Evolutionary conservation across 768 basidiomycete genomes (phyloP), one percentile per base, ranked within the genome.

Genomic region (Hebeloma cylindrosporum): DNA sequence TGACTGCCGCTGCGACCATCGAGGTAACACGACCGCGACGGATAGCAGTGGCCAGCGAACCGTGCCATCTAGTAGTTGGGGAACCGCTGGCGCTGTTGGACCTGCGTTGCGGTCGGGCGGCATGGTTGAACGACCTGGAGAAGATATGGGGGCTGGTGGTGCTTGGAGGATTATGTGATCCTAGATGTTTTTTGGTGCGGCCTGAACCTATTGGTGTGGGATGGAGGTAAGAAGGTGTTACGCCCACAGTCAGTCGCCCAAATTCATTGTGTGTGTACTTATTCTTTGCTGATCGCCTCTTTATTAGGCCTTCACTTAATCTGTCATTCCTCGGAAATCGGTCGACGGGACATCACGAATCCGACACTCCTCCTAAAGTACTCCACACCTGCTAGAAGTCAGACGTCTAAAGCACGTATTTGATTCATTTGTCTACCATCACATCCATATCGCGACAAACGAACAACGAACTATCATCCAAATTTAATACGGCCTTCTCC

Each of bases 1-100:
- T 87, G 16, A 85, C 85, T 4, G 76, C 78, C 13, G 73, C 86
- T 30, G 73, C 76, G 35, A 84, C 82, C 5, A 60, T 83, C 8
- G 72, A 73, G 11, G 78, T 11, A 69, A 72, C 17, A 70, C 74
- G 50, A 82, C 82, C 13, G 72, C 75, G 57, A 73, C 75, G 52
- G 81, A 78, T 42, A 73, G 75, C 35, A 53, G 50, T 34, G 53
- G 51, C 40, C 73, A 67, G 25, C 63, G 64, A 17, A 74, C 71
- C 27, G 67, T 72, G 13, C 62, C 70, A 10, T 10, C 33, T 14
- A 52, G 56, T 35, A 80, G 75, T 56, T 79, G 75, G 78, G 71
- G 69, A 21, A 53, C 44, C 22, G 49, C 46, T 14, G 37, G 50
- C 17, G 48, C 40, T 21, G 25, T 44, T 29, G 36, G 35, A 10